These are phyloP conservation scores for Rosa multiflora DNA, from an alignment of 306 rosid species.

Conservation along the genomic window DNA sequence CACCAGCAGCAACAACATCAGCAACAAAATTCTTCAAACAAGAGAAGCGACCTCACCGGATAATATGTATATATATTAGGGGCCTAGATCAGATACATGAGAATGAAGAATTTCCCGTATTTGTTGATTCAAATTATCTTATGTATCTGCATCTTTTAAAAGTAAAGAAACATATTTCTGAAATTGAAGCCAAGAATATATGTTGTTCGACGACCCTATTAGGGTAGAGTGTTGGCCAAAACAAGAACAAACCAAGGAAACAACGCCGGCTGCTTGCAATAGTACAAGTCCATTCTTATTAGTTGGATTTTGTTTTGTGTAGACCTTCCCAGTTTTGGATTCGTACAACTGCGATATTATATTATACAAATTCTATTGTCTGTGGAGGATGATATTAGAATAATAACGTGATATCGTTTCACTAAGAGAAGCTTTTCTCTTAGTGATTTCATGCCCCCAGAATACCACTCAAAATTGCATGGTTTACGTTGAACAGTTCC, in stretches of 20 bases:
- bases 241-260: not conserved
- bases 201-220: not conserved
- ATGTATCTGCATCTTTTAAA: not conserved
- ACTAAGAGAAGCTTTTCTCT: not conserved
- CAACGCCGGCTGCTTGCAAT: not conserved
- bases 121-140: not conserved
- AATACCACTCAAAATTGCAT: not conserved
- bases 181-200: not conserved
- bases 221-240: not conserved
- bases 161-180: not conserved
- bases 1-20: slow-evolving; percentile 50
- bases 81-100: not conserved
- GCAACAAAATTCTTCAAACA: slow-evolving; percentile 60
- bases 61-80: slow-evolving; percentile 10
- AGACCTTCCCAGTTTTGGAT: not conserved
- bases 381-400: too few species aligned
- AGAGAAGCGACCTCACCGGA: slow-evolving; percentile 32
- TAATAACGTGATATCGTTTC: not conserved
- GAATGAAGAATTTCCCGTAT: not conserved
- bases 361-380: too few species aligned
- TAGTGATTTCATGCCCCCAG: too few species aligned
- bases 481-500: not conserved
- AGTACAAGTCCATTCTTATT: not conserved
- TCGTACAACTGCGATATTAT: not conserved
- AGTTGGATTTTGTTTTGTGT: not conserved